A percentile compares a stretch with the other conserved stretches of the same genome.
Conservation (phyloP, 2,329 filamentous ascomycete species). For the Grosmannia penicillata region DNA sequence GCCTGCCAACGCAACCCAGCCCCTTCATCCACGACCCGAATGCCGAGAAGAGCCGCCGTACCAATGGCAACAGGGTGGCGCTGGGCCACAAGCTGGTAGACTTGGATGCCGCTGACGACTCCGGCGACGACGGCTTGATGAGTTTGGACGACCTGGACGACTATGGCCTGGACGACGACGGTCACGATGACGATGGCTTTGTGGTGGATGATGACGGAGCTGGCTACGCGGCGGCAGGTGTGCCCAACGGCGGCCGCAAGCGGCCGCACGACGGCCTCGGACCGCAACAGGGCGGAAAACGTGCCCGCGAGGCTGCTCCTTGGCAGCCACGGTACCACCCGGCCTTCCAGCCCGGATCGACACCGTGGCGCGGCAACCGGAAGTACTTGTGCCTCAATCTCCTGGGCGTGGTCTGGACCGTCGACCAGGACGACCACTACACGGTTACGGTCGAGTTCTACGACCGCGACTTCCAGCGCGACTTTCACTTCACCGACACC, state of each 20-base stretch:
- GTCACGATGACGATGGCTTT: constrained; percentile 63
- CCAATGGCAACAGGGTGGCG: background rate
- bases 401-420: constrained; percentile 90
- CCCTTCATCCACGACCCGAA: constrained; percentile 77
- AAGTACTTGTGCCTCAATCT: constrained; percentile 90
- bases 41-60: constrained; percentile 43
- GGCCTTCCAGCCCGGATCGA: constrained; percentile 85
- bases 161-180: constrained; percentile 51
- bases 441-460: constrained; percentile 97
- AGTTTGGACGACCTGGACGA: constrained; percentile 33
- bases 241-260: constrained; percentile 33
- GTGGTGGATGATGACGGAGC: constrained; percentile 92
- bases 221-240: constrained; percentile 46
- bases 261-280: constrained; percentile 34
- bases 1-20: constrained; percentile 52
- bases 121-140: constrained; percentile 1
- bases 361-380: constrained; percentile 87
- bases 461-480: constrained; percentile 78
- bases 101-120: constrained; percentile 1
- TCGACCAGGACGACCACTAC: constrained; percentile 84
- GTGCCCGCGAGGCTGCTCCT: constrained; percentile 24
- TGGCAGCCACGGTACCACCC: constrained; percentile 57
- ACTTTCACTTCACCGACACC: constrained; percentile 96
- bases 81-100: constrained; percentile 3
- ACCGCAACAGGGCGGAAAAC: constrained; percentile 29